Conservation (phyloP, 805 yeast genomes). For the Kluyveromyces aestuarii region DNA sequence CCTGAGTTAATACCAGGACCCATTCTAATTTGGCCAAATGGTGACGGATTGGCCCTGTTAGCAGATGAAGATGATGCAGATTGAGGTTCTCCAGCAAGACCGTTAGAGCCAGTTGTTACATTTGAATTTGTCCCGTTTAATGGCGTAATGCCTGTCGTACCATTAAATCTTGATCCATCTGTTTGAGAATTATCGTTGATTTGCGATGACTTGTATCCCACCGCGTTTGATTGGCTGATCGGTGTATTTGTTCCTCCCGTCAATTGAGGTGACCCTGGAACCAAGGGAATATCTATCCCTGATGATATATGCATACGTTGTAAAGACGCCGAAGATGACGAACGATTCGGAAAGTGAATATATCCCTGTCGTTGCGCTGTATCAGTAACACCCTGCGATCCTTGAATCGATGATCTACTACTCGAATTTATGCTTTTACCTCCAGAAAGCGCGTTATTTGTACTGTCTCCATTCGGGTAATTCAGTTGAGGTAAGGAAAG, state of each 20-base stretch:
- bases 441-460: background rate
- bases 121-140: no score
- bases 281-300: background rate
- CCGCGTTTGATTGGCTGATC: background rate
- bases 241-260: background rate
- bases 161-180: background rate
- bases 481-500: background rate
- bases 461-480: background rate
- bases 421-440: background rate
- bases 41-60: background rate
- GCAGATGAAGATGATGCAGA: background rate
- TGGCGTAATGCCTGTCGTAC: background rate
- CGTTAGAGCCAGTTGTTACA: background rate
- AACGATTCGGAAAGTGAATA: background rate
- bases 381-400: background rate
- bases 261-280: background rate
- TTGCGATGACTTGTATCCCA: background rate
- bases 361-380: background rate
- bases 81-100: background rate
- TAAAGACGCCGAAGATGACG: background rate
- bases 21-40: background rate
- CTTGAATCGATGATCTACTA: background rate
- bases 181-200: background rate
- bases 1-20: background rate
- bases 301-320: background rate